Conservation (phyloP, 2,329 filamentous ascomycete species). For the Chrysoporthe deuterocubensis region DNA sequence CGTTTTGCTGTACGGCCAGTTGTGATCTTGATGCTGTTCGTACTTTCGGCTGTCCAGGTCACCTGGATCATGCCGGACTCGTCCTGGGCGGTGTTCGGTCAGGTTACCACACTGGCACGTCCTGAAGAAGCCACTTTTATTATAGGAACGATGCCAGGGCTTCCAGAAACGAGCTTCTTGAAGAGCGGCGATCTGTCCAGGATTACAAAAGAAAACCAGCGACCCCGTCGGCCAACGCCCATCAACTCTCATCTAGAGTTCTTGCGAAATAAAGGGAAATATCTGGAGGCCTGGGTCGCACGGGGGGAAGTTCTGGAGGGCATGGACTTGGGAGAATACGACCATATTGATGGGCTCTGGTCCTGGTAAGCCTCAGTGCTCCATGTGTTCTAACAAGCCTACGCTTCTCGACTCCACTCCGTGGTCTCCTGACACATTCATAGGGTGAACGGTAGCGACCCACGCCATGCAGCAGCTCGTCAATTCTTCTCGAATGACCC, state of each 20-base stretch:
- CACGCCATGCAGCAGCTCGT: constrained; percentile 10
- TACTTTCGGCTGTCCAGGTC: constrained; percentile 3
- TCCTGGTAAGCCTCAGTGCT: not conserved
- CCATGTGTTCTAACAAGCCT: not conserved
- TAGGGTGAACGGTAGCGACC: constrained; percentile 10
- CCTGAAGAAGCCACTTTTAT: not conserved
- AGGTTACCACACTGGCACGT: not conserved
- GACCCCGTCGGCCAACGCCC: not conserved
- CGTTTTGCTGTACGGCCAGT: constrained; percentile 5
- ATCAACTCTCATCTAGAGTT: constrained; percentile 5
- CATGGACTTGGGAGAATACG: constrained; percentile 6
- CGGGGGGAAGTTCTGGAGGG: constrained; percentile 7
- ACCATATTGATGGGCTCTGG: constrained; percentile 13
- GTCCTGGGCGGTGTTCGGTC: constrained; percentile 5
- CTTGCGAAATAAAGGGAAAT: not conserved
- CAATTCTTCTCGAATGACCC: constrained; percentile 11
- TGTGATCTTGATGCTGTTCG: constrained; percentile 1
- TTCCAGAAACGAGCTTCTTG: not conserved
- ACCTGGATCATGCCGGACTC: constrained; percentile 4
- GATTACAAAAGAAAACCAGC: constrained; percentile 1
- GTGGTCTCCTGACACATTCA: not conserved
- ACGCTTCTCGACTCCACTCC: not conserved
- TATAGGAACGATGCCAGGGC: not conserved
- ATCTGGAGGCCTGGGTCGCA: constrained; percentile 13
- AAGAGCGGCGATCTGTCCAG: constrained; percentile 9